Evolutionary conservation across 2,329 filamentous ascomycete genomes (phyloP).

Genomic region (Nannizziopsis arthrosporioides): DNA sequence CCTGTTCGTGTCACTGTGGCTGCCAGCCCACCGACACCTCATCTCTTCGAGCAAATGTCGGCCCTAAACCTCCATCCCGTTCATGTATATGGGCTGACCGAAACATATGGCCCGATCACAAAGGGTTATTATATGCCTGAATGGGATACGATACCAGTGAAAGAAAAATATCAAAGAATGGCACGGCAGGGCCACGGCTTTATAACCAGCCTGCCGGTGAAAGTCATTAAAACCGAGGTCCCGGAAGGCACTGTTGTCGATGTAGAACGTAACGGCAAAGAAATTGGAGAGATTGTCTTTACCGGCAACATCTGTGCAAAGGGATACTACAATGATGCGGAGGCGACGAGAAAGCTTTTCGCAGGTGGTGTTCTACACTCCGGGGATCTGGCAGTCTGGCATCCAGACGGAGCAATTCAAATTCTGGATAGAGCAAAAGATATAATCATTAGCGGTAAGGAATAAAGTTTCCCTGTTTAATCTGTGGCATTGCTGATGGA

Average conservation of each 20-base stretch:
- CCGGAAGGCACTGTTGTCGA: constrained; percentile 55
- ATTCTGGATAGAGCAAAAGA: constrained; percentile 93
- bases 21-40: constrained; percentile 75
- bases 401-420: constrained; percentile 79
- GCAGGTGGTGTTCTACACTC: constrained; percentile 76
- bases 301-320: constrained; percentile 82
- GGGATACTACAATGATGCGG: constrained; percentile 82
- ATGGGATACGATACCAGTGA: constrained; percentile 63
- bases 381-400: constrained; percentile 87
- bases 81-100: constrained; percentile 77
- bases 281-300: constrained; percentile 78
- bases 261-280: constrained; percentile 57
- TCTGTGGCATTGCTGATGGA: not conserved
- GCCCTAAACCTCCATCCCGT: constrained; percentile 75
- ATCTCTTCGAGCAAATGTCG: constrained; percentile 90
- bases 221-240: constrained; percentile 70
- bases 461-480: not conserved
- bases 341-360: constrained; percentile 77
- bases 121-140: constrained; percentile 79
- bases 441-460: constrained; percentile 84
- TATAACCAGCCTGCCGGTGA: constrained; percentile 65
- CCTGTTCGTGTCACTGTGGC: constrained; percentile 83
- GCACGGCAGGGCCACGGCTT: constrained; percentile 89
- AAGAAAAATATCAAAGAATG: constrained; percentile 80
- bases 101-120: constrained; percentile 93